Percentiles rank a stretch among this genome's conserved stretches.
Conservation (phyloP, 2,329 filamentous ascomycete genomes). For the Cladosporium sphaerospermum region DNA sequence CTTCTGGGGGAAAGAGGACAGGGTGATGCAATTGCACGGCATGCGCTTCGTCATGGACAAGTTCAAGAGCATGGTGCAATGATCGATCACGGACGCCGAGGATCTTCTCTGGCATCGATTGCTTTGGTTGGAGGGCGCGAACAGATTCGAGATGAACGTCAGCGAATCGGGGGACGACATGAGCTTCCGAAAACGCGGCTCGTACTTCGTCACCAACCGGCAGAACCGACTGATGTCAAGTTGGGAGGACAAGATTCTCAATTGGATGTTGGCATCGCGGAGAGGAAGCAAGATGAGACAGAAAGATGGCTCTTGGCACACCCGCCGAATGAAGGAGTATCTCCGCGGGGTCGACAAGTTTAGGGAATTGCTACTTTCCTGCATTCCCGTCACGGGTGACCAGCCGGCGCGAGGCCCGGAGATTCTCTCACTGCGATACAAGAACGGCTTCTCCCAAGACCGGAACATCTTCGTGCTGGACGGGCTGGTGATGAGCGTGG, state of each 20-base stretch:
- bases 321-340: conserved; percentile 11
- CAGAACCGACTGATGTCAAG: conserved; percentile 15
- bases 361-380: conserved; percentile 13
- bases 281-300: conserved; percentile 3
- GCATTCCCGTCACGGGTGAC: conserved; percentile 17
- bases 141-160: conserved; percentile 15
- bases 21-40: not conserved
- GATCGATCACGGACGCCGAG: conserved; percentile 14
- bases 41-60: conserved; percentile 8
- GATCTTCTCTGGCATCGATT: conserved; percentile 17
- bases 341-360: conserved; percentile 14
- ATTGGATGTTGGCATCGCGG: conserved; percentile 14
- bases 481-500: conserved; percentile 15
- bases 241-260: conserved; percentile 1
- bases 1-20: not conserved
- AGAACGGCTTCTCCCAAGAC: conserved; percentile 14
- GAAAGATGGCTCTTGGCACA: not conserved
- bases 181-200: conserved; percentile 17
- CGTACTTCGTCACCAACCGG: conserved; percentile 16
- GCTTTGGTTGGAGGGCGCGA: conserved; percentile 14
- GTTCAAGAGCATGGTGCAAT: conserved; percentile 17
- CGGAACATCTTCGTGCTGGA: conserved; percentile 16
- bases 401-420: conserved; percentile 17
- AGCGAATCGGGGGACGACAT: conserved; percentile 16
- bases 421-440: conserved; percentile 12